Conservation (phyloP, 371 early-diverging fungal species). For the Capillidium heterosporum region DNA sequence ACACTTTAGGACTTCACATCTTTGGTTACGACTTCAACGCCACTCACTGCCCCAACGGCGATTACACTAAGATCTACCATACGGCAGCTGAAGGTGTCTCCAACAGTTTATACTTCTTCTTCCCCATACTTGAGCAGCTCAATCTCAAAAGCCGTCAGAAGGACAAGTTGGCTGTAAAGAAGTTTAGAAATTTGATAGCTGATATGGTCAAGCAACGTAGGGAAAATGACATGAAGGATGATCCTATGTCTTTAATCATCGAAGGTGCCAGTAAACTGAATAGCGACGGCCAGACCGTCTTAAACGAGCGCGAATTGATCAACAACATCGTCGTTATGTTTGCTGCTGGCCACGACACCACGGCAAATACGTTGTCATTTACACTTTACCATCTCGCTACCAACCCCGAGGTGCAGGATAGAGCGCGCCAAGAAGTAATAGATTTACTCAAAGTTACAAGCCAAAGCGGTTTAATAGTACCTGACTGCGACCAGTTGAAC, state of each 20-base stretch:
- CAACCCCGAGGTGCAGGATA: background rate
- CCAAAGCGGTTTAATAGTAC: background rate
- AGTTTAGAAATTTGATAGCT: background rate
- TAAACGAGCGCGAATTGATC: background rate
- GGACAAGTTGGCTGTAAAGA: background rate
- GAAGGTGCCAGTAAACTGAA: background rate
- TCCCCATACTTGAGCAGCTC: constrained; percentile 1
- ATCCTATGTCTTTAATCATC: background rate
- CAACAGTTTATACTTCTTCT: background rate
- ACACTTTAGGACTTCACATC: background rate
- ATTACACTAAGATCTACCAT: background rate
- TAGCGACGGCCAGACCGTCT: no score
- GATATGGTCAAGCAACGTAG: background rate
- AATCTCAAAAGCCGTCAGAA: background rate
- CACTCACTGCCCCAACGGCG: background rate
- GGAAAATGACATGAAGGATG: background rate
- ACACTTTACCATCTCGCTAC: background rate
- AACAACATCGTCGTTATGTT: background rate
- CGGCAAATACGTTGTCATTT: background rate
- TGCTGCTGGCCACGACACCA: constrained; percentile 3
- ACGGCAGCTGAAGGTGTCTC: background rate
- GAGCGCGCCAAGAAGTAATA: background rate
- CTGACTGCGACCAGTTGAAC: constrained; percentile 2
- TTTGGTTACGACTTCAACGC: background rate
- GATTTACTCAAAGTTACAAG: background rate